Conservation (phyloP, 306 rosid genomes). For the Rosa chinensis region DNA sequence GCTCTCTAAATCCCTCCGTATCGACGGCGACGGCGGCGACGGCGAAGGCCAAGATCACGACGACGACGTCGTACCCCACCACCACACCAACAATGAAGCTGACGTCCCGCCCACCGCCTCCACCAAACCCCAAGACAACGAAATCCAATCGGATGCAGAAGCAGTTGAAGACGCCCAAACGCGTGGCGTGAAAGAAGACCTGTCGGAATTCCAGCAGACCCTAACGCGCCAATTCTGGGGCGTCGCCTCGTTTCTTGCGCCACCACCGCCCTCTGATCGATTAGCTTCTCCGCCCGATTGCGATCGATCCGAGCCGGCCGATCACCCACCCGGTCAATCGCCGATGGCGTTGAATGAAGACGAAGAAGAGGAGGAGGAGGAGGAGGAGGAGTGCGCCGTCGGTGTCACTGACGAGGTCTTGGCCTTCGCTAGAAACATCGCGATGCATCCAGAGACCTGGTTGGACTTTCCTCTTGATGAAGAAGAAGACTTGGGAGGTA, state of each 20-base stretch:
- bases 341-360: constrained; percentile 18
- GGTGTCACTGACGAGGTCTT: constrained; percentile 89
- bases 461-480: constrained; percentile 92
- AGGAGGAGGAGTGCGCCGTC: constrained; percentile 42
- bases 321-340: constrained; percentile 18
- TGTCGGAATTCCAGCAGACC: constrained; percentile 72
- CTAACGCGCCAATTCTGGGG: constrained; percentile 93
- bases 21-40: constrained; percentile 51
- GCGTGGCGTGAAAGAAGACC: constrained; percentile 80
- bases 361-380: constrained; percentile 28
- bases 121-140: constrained; percentile 25
- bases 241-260: constrained; percentile 79
- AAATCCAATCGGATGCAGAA: constrained; percentile 18
- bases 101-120: constrained; percentile 22
- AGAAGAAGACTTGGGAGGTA: constrained; percentile 84
- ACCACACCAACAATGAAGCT: constrained; percentile 25
- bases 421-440: constrained; percentile 77
- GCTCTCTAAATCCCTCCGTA: constrained; percentile 64
- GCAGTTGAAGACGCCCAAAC: constrained; percentile 30
- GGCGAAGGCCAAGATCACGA: background rate
- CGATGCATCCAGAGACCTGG: constrained; percentile 99
- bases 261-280: constrained; percentile 34
- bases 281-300: constrained; percentile 12
- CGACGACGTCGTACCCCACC: constrained; percentile 5
- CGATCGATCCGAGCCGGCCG: constrained; percentile 30